Conservation (phyloP, 257 asterid species). For the Solanum sejunctum region DNA sequence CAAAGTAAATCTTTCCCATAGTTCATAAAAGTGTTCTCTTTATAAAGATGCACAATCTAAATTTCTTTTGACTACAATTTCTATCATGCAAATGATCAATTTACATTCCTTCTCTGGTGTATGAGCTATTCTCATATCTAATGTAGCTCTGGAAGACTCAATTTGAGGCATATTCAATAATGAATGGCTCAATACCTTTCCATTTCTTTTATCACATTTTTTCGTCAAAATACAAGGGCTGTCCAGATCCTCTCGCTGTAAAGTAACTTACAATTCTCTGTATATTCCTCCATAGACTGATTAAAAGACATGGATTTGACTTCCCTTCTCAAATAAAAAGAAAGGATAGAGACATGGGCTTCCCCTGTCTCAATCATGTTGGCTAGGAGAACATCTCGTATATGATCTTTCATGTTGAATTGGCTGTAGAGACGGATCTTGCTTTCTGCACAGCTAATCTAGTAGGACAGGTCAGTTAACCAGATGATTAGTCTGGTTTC, state of each 20-base stretch:
- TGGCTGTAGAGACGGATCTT: background rate
- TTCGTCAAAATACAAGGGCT: background rate
- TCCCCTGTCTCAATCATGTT: background rate
- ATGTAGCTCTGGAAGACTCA: background rate
- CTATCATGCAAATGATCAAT: background rate
- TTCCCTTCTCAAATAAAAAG: background rate
- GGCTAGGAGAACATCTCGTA: background rate
- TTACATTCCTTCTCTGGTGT: background rate
- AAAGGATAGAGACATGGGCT: background rate
- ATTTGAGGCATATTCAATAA: background rate
- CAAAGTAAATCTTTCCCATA: background rate
- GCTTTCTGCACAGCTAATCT: background rate
- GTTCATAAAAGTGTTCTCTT: background rate
- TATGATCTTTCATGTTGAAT: background rate
- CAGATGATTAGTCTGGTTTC: background rate
- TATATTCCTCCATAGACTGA: background rate
- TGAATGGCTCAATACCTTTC: background rate
- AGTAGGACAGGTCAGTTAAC: background rate
- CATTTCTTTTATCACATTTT: background rate
- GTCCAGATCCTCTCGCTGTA: background rate
- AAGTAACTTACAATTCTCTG: background rate
- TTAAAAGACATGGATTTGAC: background rate
- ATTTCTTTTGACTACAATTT: background rate
- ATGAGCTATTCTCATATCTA: background rate
- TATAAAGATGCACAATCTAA: background rate